Percentiles rank a stretch among this genome's conserved stretches.
Evolutionary conservation across 805 yeast species (phyloP).

Genomic region (Yarrowia sp.): DNA sequence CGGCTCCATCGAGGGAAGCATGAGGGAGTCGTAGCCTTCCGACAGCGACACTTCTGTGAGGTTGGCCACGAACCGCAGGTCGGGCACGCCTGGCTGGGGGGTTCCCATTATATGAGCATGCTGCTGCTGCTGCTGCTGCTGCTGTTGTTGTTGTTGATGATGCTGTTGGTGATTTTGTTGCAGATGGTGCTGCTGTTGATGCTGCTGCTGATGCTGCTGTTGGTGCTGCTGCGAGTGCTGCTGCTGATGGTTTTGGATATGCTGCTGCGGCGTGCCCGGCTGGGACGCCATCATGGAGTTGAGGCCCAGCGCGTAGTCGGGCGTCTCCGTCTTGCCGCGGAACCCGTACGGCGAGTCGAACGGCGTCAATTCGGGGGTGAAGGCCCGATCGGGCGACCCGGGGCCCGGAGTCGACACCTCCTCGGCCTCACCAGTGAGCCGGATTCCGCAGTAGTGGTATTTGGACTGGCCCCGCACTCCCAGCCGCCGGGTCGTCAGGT

Average conservation of each 20-base stretch:
- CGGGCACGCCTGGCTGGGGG: conserved; percentile 15
- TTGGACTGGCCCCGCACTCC: conserved; percentile 84
- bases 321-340: conserved; percentile 33
- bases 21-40: conserved; percentile 42
- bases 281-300: conserved; percentile 1
- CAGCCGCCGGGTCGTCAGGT: conserved; percentile 73
- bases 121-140: neutral
- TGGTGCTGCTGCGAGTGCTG: neutral
- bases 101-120: conserved; percentile 7
- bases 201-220: neutral
- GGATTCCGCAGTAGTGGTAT: conserved; percentile 85
- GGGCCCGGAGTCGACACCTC: conserved; percentile 22
- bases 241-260: neutral
- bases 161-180: neutral
- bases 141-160: neutral
- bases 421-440: conserved; percentile 52
- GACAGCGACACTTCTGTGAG: conserved; percentile 27
- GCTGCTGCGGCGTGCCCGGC: conserved; percentile 26
- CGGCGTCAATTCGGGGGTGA: conserved; percentile 37
- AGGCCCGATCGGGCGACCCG: conserved; percentile 30
- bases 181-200: neutral
- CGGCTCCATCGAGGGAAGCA: conserved; percentile 52
- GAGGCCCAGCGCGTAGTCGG: conserved; percentile 20
- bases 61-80: conserved; percentile 37
- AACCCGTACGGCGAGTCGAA: conserved; percentile 38